Percentiles rank a stretch among this genome's conserved stretches.
Conservation (phyloP, 2,329 filamentous ascomycete species). For the Helminthosporium solani region DNA sequence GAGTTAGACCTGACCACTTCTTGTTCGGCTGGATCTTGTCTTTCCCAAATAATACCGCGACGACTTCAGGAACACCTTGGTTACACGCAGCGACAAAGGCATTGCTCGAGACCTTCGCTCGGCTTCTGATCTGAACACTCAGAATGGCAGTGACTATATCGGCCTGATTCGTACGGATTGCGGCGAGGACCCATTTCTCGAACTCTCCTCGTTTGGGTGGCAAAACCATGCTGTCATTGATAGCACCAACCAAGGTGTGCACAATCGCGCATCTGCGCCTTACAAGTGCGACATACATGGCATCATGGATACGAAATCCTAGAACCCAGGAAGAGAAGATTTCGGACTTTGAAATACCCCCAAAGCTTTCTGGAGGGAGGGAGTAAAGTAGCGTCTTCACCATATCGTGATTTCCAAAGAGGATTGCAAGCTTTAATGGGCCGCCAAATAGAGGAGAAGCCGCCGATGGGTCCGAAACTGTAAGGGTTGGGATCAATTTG, state of each 20-base stretch:
- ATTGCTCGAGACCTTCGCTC: background rate
- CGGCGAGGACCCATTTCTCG: background rate
- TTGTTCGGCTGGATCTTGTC: background rate
- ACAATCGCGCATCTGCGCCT: background rate
- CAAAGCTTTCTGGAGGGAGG: background rate
- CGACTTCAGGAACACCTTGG: background rate
- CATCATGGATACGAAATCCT: background rate
- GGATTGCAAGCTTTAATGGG: background rate
- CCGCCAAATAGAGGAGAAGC: background rate
- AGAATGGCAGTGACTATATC: background rate
- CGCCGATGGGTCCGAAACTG: background rate
- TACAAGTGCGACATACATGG: background rate
- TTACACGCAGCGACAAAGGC: background rate
- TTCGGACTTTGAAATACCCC: background rate
- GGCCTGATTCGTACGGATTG: background rate
- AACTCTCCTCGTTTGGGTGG: background rate
- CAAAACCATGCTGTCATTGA: background rate
- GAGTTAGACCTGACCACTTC: background rate
- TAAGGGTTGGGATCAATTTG: background rate
- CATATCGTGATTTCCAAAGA: background rate
- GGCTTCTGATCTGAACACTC: background rate
- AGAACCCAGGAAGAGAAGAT: too few species aligned
- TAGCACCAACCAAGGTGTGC: background rate
- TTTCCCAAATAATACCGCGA: background rate
- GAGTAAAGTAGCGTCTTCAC: background rate